These are phyloP conservation scores for Alternaria triticina DNA, from an alignment of 2,329 filamentous ascomycete genomes.

Conservation along the genomic window DNA sequence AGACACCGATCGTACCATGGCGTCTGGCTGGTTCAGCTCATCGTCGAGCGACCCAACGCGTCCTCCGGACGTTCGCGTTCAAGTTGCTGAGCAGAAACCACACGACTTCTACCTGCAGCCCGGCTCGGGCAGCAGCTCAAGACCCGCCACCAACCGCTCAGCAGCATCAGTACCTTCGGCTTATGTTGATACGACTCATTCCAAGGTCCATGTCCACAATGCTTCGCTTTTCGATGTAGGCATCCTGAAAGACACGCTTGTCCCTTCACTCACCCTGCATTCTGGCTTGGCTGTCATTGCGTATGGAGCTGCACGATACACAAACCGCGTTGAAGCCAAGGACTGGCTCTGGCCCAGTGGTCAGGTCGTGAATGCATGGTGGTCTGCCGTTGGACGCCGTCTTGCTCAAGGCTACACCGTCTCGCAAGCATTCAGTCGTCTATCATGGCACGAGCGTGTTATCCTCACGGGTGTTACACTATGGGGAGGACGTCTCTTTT, in stretches of 20 bases:
- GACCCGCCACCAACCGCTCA: conserved; percentile 7
- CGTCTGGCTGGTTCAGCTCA: conserved; percentile 38
- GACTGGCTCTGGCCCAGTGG: conserved; percentile 65
- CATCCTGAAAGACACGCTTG: conserved; percentile 60
- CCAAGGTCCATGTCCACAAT: conserved; percentile 39
- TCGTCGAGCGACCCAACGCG: conserved; percentile 24
- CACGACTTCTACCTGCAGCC: conserved; percentile 42
- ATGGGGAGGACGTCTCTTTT: conserved; percentile 65
- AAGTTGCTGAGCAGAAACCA: conserved; percentile 39
- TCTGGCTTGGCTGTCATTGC: conserved; percentile 59
- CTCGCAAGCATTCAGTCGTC: conserved; percentile 53
- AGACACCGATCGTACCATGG: conserved; percentile 21
- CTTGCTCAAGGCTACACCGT: conserved; percentile 57
- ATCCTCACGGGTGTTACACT: conserved; percentile 63
- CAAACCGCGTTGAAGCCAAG: conserved; percentile 64
- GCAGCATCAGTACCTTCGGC: neutral
- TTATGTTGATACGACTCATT: conserved; percentile 40
- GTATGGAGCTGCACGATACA: conserved; percentile 60
- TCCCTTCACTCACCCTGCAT: conserved; percentile 63
- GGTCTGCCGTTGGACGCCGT: conserved; percentile 62
- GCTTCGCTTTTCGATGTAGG: conserved; percentile 53
- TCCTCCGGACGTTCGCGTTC: conserved; percentile 40
- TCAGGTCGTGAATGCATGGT: conserved; percentile 66
- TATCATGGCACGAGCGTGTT: conserved; percentile 63
- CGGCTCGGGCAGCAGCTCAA: conserved; percentile 27